Evolutionary conservation across 1,139 yeast genomes (phyloP), one percentile per base, ranked within the genome.

Genomic region (Zygoascus meyerae): DNA sequence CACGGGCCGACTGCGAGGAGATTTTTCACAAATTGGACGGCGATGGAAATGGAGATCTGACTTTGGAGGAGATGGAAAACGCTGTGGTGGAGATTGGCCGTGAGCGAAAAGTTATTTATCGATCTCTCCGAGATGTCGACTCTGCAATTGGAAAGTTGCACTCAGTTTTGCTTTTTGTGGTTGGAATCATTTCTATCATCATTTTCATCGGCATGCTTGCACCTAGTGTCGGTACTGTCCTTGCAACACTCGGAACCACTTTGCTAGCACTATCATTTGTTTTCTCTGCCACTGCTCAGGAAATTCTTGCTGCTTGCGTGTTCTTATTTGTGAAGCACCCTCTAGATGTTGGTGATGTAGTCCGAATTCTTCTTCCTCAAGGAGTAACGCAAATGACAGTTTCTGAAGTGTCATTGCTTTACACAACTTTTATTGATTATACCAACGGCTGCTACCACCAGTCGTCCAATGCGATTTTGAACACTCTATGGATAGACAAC

Each of bases 261-360:
- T 53, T 70, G 42, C 58, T 70, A 34, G 71, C 71, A 3, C 51
- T 70, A 36, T 69, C 73, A 12, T 70, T 68, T 55, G 59, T 70
- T 33, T 67, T 70, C 48, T 56, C 69, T 2, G 56, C 67, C 11
- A 67, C 73, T 16, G 64, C 67, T 12, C 72, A 67, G 50, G 74
- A 70, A 50, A 55, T 70, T 18, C 57, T 68, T 35, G 65, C 68
- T 10, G 66, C 72, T 2, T 67, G 72, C 48, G 65, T 70, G 7
- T 70, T 67, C 50, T 51, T 70, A 48, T 70, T 70, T 47, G 72
- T 68, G 48, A 70, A 70, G 57, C 74, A 70, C 48, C 74, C 74
- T 2, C 56, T 62, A 47, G 74, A 70, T 49, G 67, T 68, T n/a
- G 73, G 73, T 16, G 74, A 70, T 43, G 55, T 68, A 40, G 68